Evolutionary conservation across 495 filamentous ascomycete species (phyloP).

Genomic region (Neurospora tetrasperma): DNA sequence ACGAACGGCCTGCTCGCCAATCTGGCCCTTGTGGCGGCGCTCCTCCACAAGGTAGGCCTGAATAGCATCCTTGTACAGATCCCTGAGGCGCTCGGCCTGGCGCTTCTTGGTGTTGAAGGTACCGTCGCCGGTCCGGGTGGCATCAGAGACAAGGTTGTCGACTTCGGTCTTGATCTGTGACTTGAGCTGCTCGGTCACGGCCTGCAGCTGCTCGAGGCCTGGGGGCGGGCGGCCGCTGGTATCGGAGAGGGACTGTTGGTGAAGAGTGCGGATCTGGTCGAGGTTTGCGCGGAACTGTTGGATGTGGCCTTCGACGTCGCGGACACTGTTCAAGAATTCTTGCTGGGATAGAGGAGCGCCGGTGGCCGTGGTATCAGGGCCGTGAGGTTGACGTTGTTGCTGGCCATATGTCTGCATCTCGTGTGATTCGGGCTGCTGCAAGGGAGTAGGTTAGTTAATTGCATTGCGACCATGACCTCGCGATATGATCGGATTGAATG

Average conservation of each 20-base stretch:
- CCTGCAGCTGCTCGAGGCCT: conserved; percentile 49
- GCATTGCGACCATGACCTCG: not conserved
- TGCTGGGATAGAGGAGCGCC: conserved; percentile 34
- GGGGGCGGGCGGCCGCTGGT: conserved; percentile 37
- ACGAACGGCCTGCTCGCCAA: conserved; percentile 59
- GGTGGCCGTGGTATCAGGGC: conserved; percentile 17
- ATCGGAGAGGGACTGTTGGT: conserved; percentile 49
- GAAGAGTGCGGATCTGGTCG: conserved; percentile 45
- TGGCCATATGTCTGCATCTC: conserved; percentile 27
- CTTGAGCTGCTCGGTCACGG: conserved; percentile 49
- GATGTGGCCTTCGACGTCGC: conserved; percentile 48
- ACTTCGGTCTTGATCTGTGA: conserved; percentile 57
- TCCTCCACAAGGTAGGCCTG: conserved; percentile 56
- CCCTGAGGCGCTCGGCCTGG: conserved; percentile 54
- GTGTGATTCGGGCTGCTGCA: conserved; percentile 24
- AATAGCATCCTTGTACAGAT: conserved; percentile 52
- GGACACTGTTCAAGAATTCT: conserved; percentile 52
- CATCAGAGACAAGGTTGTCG: conserved; percentile 54
- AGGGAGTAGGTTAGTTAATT: not conserved
- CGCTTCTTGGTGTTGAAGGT: conserved; percentile 46
- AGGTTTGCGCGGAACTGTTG: conserved; percentile 43
- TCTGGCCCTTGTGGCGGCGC: conserved; percentile 50
- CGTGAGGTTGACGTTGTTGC: conserved; percentile 4
- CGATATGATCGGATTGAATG: not conserved
- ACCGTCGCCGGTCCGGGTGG: conserved; percentile 43